Evolutionary conservation across 1,284 basidiomycete species (phyloP).

Genomic region (Cutaneotrichosporon spelunceum): DNA sequence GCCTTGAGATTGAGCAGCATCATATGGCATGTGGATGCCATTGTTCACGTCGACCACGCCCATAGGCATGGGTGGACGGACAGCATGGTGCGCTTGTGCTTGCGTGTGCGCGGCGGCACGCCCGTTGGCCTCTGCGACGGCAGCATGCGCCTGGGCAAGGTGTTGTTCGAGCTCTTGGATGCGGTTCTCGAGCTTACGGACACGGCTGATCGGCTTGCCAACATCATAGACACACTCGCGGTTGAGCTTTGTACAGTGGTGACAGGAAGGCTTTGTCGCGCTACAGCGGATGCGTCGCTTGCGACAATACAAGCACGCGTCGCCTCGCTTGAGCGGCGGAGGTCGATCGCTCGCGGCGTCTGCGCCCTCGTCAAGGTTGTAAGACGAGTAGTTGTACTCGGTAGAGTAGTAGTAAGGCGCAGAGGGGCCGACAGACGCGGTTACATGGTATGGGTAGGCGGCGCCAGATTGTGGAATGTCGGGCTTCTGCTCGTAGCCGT

Average conservation of each 20-base stretch:
- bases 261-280: slow-evolving; percentile 41
- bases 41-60: background rate
- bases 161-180: slow-evolving; percentile 40
- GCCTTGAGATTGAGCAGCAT: background rate
- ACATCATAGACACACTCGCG: slow-evolving; percentile 45
- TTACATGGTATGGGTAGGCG: background rate
- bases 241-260: slow-evolving; percentile 39
- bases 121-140: background rate
- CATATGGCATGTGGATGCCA: background rate
- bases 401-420: background rate
- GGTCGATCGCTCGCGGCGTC: background rate
- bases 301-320: slow-evolving; percentile 48
- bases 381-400: background rate
- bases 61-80: background rate
- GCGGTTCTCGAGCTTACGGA: slow-evolving; percentile 46
- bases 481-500: slow-evolving; percentile 3
- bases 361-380: background rate
- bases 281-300: slow-evolving; percentile 45
- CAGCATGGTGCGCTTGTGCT: background rate
- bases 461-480: background rate
- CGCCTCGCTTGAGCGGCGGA: slow-evolving; percentile 40
- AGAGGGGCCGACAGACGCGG: background rate
- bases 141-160: background rate
- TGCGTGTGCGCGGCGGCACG: background rate
- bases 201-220: slow-evolving; percentile 42